Evolutionary conservation across 1,284 basidiomycete genomes (phyloP), one percentile per base, ranked within the genome.

Genomic region (Cryptococcus sp.): DNA sequence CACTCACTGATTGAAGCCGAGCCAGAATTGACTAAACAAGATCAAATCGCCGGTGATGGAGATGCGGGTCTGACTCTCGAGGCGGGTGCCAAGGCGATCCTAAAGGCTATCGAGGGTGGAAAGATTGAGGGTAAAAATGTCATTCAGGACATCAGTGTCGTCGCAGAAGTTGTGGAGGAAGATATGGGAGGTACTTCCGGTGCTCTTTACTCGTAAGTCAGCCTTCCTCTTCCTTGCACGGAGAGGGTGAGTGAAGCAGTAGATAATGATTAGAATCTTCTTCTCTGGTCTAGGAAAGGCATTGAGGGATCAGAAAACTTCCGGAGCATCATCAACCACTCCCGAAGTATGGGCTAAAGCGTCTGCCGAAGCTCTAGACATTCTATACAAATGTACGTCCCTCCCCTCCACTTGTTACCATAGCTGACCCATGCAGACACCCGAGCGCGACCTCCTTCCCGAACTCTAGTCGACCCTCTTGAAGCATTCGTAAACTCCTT

Each of bases 111-210:
- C 49, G 48, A 68, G 16, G 46, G 59, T 9, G 70, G 70, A 36
- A 78, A 73, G 22, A 80, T 91, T 49, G 75, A 75, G 19, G 83
- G 83, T 11, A 66, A 78, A 19, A 83, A 91, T 63, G 78, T 89
- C 40, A 79, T 86, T 34, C 77, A 78, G 41, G 79, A 81, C 44
- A 77, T 90, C 51, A 82, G 88, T 36, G 77, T 79, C 4, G 83
- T 93, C 52, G 83, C 89, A 2, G 80, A 83, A 52, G 58, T 71
- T 25, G 69, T 76, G 3, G 89, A 92, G 74, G 84, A 87, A 61
- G 79, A 82, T 48, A 96, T 96, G 91, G 92, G 89, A 28, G 92
- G 92, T 18, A 96, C 91, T 4, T 88, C 85, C 55, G 92, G 91
- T 5, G 92, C 91, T 1, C 75, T 96, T 24, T 96, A 93, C 71